phyloP scores from a whole-genome alignment of 305 asterid genomes.

The Solanum hybrid region DNA sequence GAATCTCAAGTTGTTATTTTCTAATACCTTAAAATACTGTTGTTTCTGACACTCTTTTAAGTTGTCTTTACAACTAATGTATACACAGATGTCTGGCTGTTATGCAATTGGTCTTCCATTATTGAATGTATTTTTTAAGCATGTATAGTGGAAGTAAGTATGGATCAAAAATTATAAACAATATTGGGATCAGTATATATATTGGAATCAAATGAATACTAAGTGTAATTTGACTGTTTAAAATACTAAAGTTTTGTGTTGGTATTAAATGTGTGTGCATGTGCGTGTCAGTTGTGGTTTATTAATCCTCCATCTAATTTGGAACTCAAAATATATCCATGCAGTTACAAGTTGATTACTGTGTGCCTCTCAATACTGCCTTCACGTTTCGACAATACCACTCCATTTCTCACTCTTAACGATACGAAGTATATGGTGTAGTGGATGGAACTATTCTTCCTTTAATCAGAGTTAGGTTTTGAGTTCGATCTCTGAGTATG shows the following conservation, averaged over 20 bases:
- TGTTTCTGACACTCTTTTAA: conserved; percentile 3
- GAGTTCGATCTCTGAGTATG: accelerated
- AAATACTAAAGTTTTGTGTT: conserved; percentile 31
- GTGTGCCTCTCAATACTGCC: conserved; percentile 11
- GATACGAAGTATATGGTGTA: neutral
- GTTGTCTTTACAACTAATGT: conserved; percentile 23
- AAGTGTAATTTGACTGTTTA: conserved; percentile 30
- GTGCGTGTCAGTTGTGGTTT: conserved; percentile 1
- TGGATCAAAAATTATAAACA: conserved; percentile 10
- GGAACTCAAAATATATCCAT: conserved; percentile 8
- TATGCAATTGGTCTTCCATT: conserved; percentile 18
- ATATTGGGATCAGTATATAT: conserved; percentile 10
- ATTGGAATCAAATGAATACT: conserved; percentile 9
- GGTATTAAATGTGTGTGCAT: conserved; percentile 26
- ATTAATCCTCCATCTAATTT: conserved; percentile 12
- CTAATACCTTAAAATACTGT: neutral
- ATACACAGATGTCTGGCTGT: conserved; percentile 7
- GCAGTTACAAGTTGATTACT: conserved; percentile 3
- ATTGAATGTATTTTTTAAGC: conserved; percentile 15
- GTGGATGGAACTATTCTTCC: accelerated
- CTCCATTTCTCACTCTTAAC: neutral
- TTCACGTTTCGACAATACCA: neutral
- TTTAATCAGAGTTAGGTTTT: accelerated
- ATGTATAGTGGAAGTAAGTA: conserved; percentile 13
- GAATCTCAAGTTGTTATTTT: neutral